A percentile compares a stretch with the other conserved stretches of the same genome.
phyloP scores from a whole-genome alignment of 2,329 filamentous ascomycete species.

The Emmonsiellopsis sp. region DNA sequence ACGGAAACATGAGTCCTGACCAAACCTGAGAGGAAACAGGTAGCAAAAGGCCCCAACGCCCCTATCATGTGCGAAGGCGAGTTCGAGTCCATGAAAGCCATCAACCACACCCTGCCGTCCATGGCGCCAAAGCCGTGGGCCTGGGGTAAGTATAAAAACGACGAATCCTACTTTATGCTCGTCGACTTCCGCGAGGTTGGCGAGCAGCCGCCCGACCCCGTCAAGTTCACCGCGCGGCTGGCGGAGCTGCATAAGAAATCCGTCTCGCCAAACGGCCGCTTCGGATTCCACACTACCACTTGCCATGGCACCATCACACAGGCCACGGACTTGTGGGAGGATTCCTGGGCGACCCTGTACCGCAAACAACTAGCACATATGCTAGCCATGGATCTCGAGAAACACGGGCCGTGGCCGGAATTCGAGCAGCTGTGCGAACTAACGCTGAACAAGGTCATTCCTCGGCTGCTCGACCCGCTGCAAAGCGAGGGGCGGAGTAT shows the following conservation, averaged over 20 bases:
- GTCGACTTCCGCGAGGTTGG: conserved; percentile 13
- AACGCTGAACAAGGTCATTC: conserved; percentile 20
- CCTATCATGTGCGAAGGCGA: conserved; percentile 11
- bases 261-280: conserved; percentile 19
- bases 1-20: background rate
- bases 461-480: conserved; percentile 21
- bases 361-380: conserved; percentile 12
- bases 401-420: conserved; percentile 13
- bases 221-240: conserved; percentile 11
- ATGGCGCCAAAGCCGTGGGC: conserved; percentile 10
- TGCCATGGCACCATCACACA: conserved; percentile 12
- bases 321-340: conserved; percentile 9
- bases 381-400: conserved; percentile 6
- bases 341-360: conserved; percentile 17
- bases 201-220: conserved; percentile 12
- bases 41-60: background rate
- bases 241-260: conserved; percentile 16
- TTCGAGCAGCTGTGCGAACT: conserved; percentile 13
- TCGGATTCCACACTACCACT: conserved; percentile 21
- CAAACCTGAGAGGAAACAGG: background rate
- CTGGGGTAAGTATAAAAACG: conserved; percentile 10
- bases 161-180: conserved; percentile 16
- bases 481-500: conserved; percentile 22
- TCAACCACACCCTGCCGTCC: conserved; percentile 9
- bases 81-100: conserved; percentile 11